Evolutionary conservation across 108 stramenopile species (phyloP).

Genomic region (Aurantiochytrium sp.): DNA sequence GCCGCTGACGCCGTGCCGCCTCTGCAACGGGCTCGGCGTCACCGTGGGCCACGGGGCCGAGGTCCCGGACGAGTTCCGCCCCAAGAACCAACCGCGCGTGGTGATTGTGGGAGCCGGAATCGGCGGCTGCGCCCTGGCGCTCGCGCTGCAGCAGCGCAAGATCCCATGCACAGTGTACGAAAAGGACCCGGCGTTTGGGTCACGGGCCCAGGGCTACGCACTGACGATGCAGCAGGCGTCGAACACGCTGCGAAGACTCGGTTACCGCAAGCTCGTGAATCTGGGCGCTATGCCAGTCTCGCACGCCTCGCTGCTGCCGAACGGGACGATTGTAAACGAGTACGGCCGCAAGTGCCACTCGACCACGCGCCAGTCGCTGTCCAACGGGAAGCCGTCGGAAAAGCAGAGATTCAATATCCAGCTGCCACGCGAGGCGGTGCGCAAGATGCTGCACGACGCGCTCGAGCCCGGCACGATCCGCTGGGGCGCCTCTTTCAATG

Average conservation of each 20-base stretch:
- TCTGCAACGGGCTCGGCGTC: neutral
- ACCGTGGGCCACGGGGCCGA: neutral
- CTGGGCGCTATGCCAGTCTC: neutral
- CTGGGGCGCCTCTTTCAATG: neutral
- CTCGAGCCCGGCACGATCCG: neutral
- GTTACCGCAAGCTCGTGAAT: constrained; percentile 31
- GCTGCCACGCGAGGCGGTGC: constrained; percentile 68
- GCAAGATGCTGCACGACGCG: constrained; percentile 57
- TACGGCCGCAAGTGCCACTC: constrained; percentile 74
- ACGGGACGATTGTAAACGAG: constrained; percentile 70
- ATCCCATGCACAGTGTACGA: constrained; percentile 71
- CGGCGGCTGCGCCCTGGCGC: constrained; percentile 71
- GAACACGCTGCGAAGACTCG: constrained; percentile 64
- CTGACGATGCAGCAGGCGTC: constrained; percentile 82
- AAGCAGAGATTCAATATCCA: constrained; percentile 74
- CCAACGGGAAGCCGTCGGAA: constrained; percentile 45
- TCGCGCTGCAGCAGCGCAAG: constrained; percentile 69
- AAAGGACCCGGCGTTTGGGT: constrained; percentile 64
- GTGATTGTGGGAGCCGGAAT: constrained; percentile 72
- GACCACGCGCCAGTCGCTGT: constrained; percentile 47
- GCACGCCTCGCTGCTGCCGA: constrained; percentile 36
- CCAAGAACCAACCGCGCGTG: neutral
- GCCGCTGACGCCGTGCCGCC: neutral
- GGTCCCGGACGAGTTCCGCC: neutral
- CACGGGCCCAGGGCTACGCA: constrained; percentile 74